Percentiles rank a stretch among this genome's conserved stretches.
Evolutionary conservation across 2,329 filamentous ascomycete species (phyloP).

Genomic region (Phaeophleospora eucalypticola): DNA sequence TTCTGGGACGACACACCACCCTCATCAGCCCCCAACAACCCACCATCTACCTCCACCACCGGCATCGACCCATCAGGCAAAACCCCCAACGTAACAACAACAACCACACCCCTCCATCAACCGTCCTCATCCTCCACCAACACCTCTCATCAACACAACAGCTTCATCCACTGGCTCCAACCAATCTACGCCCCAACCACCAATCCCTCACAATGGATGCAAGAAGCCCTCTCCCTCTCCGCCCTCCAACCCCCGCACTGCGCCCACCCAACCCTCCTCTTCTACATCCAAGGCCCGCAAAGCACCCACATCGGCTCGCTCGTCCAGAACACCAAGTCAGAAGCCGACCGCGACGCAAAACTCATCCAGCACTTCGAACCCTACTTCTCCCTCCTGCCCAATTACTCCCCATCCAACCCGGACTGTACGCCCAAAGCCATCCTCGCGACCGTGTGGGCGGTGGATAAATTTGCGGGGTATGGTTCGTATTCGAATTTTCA

Average conservation of each 20-base stretch:
- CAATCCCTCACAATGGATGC: slow-evolving; percentile 59
- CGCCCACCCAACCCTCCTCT: slow-evolving; percentile 77
- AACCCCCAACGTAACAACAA: slow-evolving; percentile 37
- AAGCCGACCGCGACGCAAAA: slow-evolving; percentile 46
- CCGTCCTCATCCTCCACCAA: slow-evolving; percentile 1
- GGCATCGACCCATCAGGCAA: slow-evolving; percentile 6
- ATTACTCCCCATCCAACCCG: slow-evolving; percentile 53
- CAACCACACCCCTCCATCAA: slow-evolving; percentile 35
- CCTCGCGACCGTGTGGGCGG: slow-evolving; percentile 72
- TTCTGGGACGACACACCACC: slow-evolving; percentile 61
- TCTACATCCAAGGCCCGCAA: slow-evolving; percentile 70
- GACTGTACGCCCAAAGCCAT: slow-evolving; percentile 61
- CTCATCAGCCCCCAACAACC: background rate
- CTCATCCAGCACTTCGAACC: slow-evolving; percentile 68
- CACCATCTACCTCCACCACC: background rate
- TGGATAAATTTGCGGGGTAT: slow-evolving; percentile 72
- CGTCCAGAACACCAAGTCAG: slow-evolving; percentile 13
- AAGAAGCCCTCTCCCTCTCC: slow-evolving; percentile 68
- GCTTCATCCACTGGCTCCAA: slow-evolving; percentile 72
- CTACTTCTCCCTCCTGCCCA: slow-evolving; percentile 71
- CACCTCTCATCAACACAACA: slow-evolving; percentile 6
- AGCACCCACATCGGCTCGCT: slow-evolving; percentile 50
- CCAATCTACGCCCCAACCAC: slow-evolving; percentile 62
- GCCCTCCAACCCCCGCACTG: slow-evolving; percentile 51
- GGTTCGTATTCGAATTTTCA: slow-evolving; percentile 87